Percentiles rank a stretch among this genome's conserved stretches.
Evolutionary conservation across 306 rosid genomes (phyloP).

Genomic region (Trichosanthes truncata): DNA sequence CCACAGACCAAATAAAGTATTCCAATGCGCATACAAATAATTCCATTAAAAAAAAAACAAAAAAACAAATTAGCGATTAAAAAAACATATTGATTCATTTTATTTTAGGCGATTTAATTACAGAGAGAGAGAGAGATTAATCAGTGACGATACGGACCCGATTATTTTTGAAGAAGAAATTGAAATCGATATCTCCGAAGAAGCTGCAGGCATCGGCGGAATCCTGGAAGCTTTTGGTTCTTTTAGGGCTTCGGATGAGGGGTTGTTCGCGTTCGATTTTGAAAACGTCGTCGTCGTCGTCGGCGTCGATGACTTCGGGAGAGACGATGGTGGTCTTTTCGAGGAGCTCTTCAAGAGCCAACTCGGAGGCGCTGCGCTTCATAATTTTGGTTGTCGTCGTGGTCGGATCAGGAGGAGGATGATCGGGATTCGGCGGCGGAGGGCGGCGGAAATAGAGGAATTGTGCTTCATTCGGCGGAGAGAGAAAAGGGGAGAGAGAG

Average conservation of each 20-base stretch:
- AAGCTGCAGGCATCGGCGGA: slow-evolving; percentile 15
- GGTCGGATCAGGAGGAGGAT: slow-evolving; percentile 7
- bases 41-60: neutral
- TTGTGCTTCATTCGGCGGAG: slow-evolving; percentile 29
- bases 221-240: slow-evolving; percentile 12
- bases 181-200: slow-evolving; percentile 16
- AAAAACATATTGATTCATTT: too few species aligned
- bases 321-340: neutral
- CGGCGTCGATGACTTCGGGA: neutral
- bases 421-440: neutral
- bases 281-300: slow-evolving; percentile 12
- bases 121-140: neutral
- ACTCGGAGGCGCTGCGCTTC: slow-evolving; percentile 39
- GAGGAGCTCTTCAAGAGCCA: slow-evolving; percentile 29
- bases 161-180: slow-evolving; percentile 23
- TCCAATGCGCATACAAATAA: neutral
- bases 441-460: neutral
- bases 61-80: neutral
- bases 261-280: slow-evolving; percentile 18
- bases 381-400: neutral
- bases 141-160: slow-evolving; percentile 33
- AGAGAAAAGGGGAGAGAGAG: neutral
- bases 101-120: neutral
- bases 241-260: slow-evolving; percentile 7
- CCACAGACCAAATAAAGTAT: neutral